Percentiles rank a stretch among this genome's conserved stretches.
These are phyloP conservation scores for Primulina eburnea DNA, from an alignment of 257 asterid species.

Conservation along the genomic window DNA sequence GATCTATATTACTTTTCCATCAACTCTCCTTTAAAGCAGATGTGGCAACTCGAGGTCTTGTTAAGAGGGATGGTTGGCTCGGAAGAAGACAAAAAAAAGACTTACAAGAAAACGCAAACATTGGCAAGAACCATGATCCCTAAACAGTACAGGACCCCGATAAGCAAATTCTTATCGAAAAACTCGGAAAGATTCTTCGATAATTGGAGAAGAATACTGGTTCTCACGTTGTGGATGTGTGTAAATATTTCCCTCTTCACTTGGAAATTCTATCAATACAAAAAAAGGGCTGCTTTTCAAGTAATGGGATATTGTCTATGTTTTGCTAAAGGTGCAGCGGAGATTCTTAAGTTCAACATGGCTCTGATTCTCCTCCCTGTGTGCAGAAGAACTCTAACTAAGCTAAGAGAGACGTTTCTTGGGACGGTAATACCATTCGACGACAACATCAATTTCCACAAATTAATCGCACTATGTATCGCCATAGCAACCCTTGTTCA, in stretches of 20 bases:
- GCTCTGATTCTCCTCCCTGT: conserved; percentile 83
- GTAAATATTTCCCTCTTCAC: conserved; percentile 49
- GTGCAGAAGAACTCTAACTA: conserved; percentile 70
- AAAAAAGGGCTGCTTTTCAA: conserved; percentile 42
- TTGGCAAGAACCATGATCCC: conserved; percentile 90
- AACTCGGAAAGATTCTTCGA: conserved; percentile 51
- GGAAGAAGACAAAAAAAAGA: conserved; percentile 29
- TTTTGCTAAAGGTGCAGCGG: conserved; percentile 74
- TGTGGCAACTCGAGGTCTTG: conserved; percentile 88
- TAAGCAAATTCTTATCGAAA: conserved; percentile 56
- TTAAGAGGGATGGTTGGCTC: conserved; percentile 66
- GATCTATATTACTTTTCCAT: not conserved
- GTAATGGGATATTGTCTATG: conserved; percentile 80
- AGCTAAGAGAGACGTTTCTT: conserved; percentile 69
- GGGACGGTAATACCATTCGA: conserved; percentile 67
- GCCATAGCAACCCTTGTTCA: conserved; percentile 43
- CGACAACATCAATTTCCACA: conserved; percentile 89
- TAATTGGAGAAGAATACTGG: conserved; percentile 68
- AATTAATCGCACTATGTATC: conserved; percentile 53
- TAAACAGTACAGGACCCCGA: conserved; percentile 56
- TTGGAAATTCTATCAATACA: conserved; percentile 57
- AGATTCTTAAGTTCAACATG: conserved; percentile 78
- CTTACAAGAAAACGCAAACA: conserved; percentile 36
- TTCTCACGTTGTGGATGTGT: conserved; percentile 47
- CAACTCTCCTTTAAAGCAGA: conserved; percentile 31